phyloP scores from a whole-genome alignment of 306 rosid species.

The Dryas drummondii region DNA sequence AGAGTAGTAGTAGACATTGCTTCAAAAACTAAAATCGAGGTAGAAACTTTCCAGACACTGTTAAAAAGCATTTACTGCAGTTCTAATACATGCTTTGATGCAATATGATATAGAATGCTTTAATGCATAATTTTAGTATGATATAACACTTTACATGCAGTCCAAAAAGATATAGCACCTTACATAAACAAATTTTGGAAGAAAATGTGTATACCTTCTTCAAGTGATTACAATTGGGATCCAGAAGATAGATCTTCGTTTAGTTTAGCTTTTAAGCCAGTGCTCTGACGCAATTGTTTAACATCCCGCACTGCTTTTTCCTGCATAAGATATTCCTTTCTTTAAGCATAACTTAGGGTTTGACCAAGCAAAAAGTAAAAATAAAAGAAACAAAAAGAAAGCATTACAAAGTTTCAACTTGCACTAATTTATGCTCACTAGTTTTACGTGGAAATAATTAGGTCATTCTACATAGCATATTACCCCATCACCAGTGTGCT shows the following conservation, averaged over 20 bases:
- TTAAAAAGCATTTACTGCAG: background rate
- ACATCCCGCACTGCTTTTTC: constrained; percentile 38
- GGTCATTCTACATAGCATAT: no score
- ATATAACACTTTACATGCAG: no score
- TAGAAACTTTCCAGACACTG: background rate
- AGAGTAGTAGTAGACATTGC: background rate
- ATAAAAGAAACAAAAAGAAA: no score
- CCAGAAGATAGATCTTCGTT: constrained; percentile 40
- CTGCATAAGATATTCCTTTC: constrained; percentile 33
- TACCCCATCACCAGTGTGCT: no score
- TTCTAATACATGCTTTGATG: constrained; percentile 3
- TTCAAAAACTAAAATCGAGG: background rate
- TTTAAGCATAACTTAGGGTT: background rate
- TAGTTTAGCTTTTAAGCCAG: constrained; percentile 40
- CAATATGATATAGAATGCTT: background rate
- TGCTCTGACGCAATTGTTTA: constrained; percentile 41
- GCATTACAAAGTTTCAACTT: no score
- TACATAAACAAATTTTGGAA: background rate
- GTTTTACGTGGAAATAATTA: no score
- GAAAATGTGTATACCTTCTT: constrained; percentile 48
- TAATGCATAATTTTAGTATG: no score
- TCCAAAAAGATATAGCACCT: background rate
- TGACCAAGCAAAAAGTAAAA: background rate
- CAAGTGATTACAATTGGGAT: constrained; percentile 29
- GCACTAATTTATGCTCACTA: no score